phyloP scores from a whole-genome alignment of 495 filamentous ascomycete species.

The Niebla homalea region DNA sequence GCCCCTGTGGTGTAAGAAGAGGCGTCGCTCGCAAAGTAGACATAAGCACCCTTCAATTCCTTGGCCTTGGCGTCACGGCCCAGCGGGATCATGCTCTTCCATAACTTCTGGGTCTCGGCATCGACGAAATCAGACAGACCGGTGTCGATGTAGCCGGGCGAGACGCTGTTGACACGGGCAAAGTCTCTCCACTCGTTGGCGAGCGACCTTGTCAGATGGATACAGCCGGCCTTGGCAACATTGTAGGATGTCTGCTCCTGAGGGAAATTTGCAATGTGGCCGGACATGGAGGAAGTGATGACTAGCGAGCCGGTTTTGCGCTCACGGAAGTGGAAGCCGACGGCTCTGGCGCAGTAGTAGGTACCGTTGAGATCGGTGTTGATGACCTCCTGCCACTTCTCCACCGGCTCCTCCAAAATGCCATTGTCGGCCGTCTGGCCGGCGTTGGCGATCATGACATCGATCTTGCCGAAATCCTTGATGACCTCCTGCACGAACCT shows the following conservation, averaged over 20 bases:
- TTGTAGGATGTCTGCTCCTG: slow-evolving; percentile 76
- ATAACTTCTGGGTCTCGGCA: slow-evolving; percentile 54
- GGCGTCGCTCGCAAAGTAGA: slow-evolving; percentile 63
- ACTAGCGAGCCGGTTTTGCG: slow-evolving; percentile 46
- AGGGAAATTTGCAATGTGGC: slow-evolving; percentile 65
- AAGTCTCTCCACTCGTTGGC: slow-evolving; percentile 73
- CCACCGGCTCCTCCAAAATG: slow-evolving; percentile 48
- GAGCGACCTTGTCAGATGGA: slow-evolving; percentile 44
- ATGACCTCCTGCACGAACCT: slow-evolving; percentile 32
- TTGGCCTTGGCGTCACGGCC: slow-evolving; percentile 60
- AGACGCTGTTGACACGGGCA: slow-evolving; percentile 60
- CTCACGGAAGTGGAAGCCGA: slow-evolving; percentile 50
- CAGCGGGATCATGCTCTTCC: slow-evolving; percentile 68
- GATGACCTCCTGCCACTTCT: slow-evolving; percentile 56
- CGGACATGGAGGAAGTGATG: slow-evolving; percentile 54
- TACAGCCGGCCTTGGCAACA: slow-evolving; percentile 53
- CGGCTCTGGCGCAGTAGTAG: slow-evolving; percentile 57
- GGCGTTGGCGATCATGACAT: slow-evolving; percentile 57
- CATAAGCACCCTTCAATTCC: slow-evolving; percentile 75
- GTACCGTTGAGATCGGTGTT: slow-evolving; percentile 50
- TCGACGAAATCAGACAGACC: slow-evolving; percentile 65
- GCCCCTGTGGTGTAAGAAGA: slow-evolving; percentile 73
- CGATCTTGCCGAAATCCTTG: slow-evolving; percentile 50
- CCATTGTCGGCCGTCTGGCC: slow-evolving; percentile 50
- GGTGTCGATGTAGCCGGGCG: slow-evolving; percentile 69